Percentiles rank a stretch among this genome's conserved stretches.
Evolutionary conservation across 2,329 filamentous ascomycete species (phyloP).

Genomic region (Beauveria scarabaeidicola): DNA sequence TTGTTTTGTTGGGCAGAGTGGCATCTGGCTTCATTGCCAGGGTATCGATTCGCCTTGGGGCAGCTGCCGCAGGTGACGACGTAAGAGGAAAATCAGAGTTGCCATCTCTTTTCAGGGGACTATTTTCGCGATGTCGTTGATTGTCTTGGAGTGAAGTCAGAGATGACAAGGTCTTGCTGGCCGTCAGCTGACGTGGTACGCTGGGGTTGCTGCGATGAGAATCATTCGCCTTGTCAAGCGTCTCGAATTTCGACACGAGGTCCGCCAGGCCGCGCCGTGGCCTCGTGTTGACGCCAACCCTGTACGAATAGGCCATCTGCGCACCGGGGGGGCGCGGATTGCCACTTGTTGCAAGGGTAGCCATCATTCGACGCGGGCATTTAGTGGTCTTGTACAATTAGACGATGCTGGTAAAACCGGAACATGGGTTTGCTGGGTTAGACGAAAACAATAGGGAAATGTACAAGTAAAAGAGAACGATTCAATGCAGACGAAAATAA

Average conservation of each 20-base stretch:
- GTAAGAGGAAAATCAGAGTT: neutral
- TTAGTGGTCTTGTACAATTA: neutral
- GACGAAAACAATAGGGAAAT: neutral
- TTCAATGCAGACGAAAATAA: neutral
- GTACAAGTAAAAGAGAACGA: neutral
- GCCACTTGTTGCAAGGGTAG: neutral
- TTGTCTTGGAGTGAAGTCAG: neutral
- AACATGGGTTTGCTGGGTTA: neutral
- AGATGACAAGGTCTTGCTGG: slow-evolving; percentile 7
- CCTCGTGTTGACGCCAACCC: neutral
- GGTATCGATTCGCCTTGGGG: neutral
- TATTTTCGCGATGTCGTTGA: neutral
- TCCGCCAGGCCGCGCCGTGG: slow-evolving; percentile 20
- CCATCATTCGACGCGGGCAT: neutral
- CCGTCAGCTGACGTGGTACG: slow-evolving; percentile 7
- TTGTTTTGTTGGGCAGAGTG: neutral
- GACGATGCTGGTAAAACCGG: neutral
- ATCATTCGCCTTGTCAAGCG: slow-evolving; percentile 18
- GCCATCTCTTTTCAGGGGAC: neutral
- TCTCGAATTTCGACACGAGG: slow-evolving; percentile 29
- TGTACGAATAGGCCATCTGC: neutral
- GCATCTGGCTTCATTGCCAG: neutral
- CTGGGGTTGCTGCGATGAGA: neutral
- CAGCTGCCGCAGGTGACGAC: neutral
- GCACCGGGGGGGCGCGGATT: neutral